These are phyloP conservation scores for Chromera velia DNA, from an alignment of 73 alveolate species.

Conservation along the genomic window DNA sequence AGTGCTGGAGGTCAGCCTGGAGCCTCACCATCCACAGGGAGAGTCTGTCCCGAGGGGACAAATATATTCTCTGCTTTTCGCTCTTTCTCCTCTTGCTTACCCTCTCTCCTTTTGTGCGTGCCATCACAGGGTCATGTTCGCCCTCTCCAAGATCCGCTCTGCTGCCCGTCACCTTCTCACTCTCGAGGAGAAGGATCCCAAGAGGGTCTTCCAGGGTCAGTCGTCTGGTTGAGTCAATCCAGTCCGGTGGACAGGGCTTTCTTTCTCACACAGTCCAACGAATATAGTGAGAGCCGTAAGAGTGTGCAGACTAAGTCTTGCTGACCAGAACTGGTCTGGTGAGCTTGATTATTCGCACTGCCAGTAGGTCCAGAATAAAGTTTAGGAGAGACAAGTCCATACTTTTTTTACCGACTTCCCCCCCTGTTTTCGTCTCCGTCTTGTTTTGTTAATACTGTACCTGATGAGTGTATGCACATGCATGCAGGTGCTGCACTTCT, in stretches of 20 bases:
- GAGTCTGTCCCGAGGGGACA: not conserved
- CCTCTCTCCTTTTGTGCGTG: not conserved
- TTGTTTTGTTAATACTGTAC: too few relatives aligned
- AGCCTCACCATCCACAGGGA: not conserved
- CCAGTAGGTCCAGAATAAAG: too few relatives aligned
- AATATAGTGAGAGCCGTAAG: too few relatives aligned
- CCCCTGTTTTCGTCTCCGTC: too few relatives aligned
- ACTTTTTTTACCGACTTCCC: too few relatives aligned
- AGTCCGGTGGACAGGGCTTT: too few relatives aligned
- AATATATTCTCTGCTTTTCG: not conserved
- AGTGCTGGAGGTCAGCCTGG: constrained; percentile 57
- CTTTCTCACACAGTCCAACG: too few relatives aligned
- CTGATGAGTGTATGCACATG: constrained; percentile 17
- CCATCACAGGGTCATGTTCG: constrained; percentile 57
- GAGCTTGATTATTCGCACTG: too few relatives aligned
- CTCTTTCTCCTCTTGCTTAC: not conserved
- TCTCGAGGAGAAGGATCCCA: constrained; percentile 83
- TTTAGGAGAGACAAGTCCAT: too few relatives aligned
- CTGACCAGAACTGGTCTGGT: too few relatives aligned
- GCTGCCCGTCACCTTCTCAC: constrained; percentile 95
- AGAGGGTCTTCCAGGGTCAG: constrained; percentile 85
- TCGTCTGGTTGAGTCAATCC: too few relatives aligned
- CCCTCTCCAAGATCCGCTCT: constrained; percentile 90
- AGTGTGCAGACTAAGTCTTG: too few relatives aligned
- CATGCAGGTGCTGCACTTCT: constrained; percentile 78